A percentile compares a stretch with the other conserved stretches of the same genome.
These are phyloP conservation scores for Aspergillus sp. DNA, from an alignment of 2,329 filamentous ascomycete species.

Conservation along the genomic window DNA sequence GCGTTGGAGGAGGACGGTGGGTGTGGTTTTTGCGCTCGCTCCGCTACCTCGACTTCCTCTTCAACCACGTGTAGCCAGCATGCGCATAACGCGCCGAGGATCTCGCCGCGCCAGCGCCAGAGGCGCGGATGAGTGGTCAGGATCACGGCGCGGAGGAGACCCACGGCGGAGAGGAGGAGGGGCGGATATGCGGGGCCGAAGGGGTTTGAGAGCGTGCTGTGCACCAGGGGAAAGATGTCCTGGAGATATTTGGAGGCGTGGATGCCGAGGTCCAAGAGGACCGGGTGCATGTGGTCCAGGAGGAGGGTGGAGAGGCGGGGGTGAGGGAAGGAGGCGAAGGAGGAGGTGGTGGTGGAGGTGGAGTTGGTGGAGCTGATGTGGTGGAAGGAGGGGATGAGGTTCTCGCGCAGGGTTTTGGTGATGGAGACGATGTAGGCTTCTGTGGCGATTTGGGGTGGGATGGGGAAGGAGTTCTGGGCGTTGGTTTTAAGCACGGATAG, in stretches of 20 bases:
- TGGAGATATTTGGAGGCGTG: constrained; percentile 46
- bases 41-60: constrained; percentile 27
- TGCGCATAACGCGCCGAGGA: constrained; percentile 61
- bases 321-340: constrained; percentile 43
- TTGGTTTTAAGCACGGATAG: constrained; percentile 54
- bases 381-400: constrained; percentile 40
- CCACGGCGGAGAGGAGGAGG: constrained; percentile 54
- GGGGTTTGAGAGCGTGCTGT: constrained; percentile 65
- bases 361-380: constrained; percentile 48
- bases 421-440: constrained; percentile 25
- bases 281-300: constrained; percentile 26
- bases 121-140: constrained; percentile 70
- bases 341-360: constrained; percentile 40
- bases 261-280: constrained; percentile 35
- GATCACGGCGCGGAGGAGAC: constrained; percentile 59
- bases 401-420: constrained; percentile 31
- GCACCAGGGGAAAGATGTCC: constrained; percentile 67
- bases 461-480: constrained; percentile 31
- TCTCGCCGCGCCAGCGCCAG: constrained; percentile 59
- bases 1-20: background rate
- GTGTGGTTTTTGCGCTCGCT: background rate
- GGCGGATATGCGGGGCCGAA: constrained; percentile 59
- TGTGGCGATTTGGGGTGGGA: constrained; percentile 26
- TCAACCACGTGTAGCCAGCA: constrained; percentile 61
- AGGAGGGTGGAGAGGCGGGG: constrained; percentile 51